Base-by-base conservation (phyloP, 495 filamentous ascomycete genomes). In the Apodospora peruviana region DNA sequence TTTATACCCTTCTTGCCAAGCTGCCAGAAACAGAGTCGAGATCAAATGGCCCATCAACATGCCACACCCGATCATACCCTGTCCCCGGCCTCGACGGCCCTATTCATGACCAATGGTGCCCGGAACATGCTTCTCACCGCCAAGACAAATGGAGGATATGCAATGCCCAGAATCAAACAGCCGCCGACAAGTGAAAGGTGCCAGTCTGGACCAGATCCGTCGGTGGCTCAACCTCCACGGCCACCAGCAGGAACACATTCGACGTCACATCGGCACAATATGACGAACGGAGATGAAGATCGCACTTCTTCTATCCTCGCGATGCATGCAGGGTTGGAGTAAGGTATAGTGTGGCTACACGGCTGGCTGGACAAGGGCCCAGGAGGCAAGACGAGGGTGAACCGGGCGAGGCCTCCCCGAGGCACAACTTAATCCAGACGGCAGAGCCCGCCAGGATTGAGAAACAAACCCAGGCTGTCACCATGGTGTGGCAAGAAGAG, bases 251-350 rank as follows among this genome's bases (percentile, higher is more conserved):
- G 48, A 16, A 50, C 32, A 46, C 24, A 14, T 10, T 40, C 40
- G 29, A 41, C 19, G 56, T 58, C 40, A 48, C 56, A 58, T 47
- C 32, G 45, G 32, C 5, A 45, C 51, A 54, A 58, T 50, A 58
- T 52, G 29, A 39, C 10, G 20, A 25, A 16, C 52, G 56, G 48
- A 55, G 47, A 41, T 45, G 45, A 45, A 19, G 45, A 51, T 50
- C 57, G 57, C 50, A 42, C 2, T 44, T 20, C 23, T 21, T 40
- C 27, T 12, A 17, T 34, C 11, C 37, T 39, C 9, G 14, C 1
- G 8, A 12, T 41, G n/a, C 11, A 24, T 8, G 10, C 18, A 41
- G 3, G 3, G 16, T 3, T 14, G 2, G 9, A 16, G 2, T 7
- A 17, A 8, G 36, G 36, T 17, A 17, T 11, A 18, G 35, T 37